Base-by-base conservation (phyloP, 257 asterid species). In the Solanum appendiculatum region DNA sequence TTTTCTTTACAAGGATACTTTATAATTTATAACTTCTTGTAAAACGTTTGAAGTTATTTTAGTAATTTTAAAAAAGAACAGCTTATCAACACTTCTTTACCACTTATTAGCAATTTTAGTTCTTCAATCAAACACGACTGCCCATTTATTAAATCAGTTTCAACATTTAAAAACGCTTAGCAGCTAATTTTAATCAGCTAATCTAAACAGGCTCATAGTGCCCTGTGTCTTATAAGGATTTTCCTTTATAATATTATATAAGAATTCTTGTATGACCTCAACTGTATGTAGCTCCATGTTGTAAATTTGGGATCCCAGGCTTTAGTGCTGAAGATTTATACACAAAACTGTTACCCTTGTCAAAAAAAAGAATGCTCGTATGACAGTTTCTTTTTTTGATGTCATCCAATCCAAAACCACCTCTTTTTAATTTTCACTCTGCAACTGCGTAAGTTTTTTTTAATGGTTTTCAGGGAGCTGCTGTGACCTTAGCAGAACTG, bases 401-500 rank as follows among this genome's bases (percentile, higher is more conserved):
- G 66, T 74, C 60, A 44, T 40, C 78, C 56, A 74, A n/a, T 74
- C 9, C 86, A 46, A 58, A 54, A 74, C n/a, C 7, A 27, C 31
- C 54, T 40, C 66, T 77, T 69, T 13, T 9, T 37, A 27, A 70
- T 73, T 56, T 68, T 42, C 34, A 56, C 34, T 82, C 86, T 78
- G 86, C 89, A 86, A 56, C 87, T 39, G 75, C 68, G 85, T 54
- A n/a, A 85, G 48, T 29, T 87, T 78, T 56, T 54, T 69, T 86
- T 80, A 63, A 87, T 80, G 78, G 54, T 87, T 87, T 86, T 68
- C 90, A 95, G 99, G 99, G 98, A 89, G 96, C 98, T 91, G 98
- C 98, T 78, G 98, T 94, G 85, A 95, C 98, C 90, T 92, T 97
- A 88, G 92, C 93, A 44, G 95, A 97, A 91, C 87, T 97, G 93